phyloP scores from a whole-genome alignment of 2,329 filamentous ascomycete genomes.

The Clathrospora elynae region DNA sequence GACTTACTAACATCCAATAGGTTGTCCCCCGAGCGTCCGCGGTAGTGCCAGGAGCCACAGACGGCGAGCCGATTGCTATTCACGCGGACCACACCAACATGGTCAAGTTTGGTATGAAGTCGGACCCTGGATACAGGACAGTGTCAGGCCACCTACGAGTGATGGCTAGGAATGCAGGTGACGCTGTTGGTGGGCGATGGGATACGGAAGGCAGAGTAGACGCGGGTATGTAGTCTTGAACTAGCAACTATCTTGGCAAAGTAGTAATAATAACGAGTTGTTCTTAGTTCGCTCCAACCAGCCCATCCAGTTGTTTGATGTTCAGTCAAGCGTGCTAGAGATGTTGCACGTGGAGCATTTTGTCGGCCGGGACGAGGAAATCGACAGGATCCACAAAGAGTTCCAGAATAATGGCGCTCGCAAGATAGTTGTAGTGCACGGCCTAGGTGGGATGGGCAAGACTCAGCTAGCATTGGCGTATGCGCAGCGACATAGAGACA shows the following conservation, averaged over 20 bases:
- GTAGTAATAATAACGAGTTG: background rate
- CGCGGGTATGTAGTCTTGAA: constrained; percentile 21
- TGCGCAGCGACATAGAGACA: constrained; percentile 32
- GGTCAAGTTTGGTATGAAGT: constrained; percentile 38
- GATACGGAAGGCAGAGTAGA: constrained; percentile 10
- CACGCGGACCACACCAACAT: constrained; percentile 44
- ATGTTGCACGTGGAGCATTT: constrained; percentile 30
- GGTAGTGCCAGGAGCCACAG: constrained; percentile 41
- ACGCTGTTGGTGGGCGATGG: background rate
- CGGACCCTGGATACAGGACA: constrained; percentile 28
- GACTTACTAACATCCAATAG: constrained; percentile 22
- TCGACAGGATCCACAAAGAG: constrained; percentile 32
- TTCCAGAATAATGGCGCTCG: constrained; percentile 33
- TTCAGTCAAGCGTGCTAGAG: constrained; percentile 5
- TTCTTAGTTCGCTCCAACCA: constrained; percentile 1
- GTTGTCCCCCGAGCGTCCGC: constrained; percentile 47
- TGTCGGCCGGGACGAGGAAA: constrained; percentile 40
- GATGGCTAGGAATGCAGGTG: constrained; percentile 20
- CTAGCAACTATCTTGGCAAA: background rate
- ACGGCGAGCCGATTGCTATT: constrained; percentile 44
- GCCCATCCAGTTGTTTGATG: background rate
- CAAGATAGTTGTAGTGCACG: constrained; percentile 43
- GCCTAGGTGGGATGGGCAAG: constrained; percentile 55
- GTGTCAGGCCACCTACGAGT: constrained; percentile 25
- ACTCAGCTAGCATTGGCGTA: constrained; percentile 44